Evolutionary conservation across 257 asterid genomes (phyloP).

Genomic region (Capsicum rhomboideum): DNA sequence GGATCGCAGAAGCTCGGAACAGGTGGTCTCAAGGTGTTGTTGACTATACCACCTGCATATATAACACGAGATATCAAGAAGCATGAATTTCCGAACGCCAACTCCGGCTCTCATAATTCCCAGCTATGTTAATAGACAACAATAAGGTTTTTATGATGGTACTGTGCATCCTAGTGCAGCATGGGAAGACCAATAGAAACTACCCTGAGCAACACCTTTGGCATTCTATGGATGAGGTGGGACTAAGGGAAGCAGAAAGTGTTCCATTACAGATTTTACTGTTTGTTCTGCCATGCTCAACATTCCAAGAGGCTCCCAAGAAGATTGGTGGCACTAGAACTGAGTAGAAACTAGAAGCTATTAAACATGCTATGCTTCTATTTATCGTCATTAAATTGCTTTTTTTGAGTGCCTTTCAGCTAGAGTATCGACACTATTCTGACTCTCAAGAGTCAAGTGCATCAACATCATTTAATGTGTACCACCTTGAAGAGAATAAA

Average conservation of each 20-base stretch:
- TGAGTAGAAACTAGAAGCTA: neutral
- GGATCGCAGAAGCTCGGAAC: conserved; percentile 72
- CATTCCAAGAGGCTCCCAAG: neutral
- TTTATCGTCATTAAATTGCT: neutral
- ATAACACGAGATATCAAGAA: neutral
- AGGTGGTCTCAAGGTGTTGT: conserved; percentile 71
- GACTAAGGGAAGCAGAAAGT: neutral
- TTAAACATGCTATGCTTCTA: neutral
- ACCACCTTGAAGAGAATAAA: neutral
- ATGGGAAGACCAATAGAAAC: neutral
- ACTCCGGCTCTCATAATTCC: neutral
- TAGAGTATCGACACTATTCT: neutral
- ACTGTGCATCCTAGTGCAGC: neutral
- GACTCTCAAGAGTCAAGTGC: neutral
- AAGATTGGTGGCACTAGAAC: neutral
- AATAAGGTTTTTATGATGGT: neutral
- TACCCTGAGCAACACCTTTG: neutral
- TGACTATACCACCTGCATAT: conserved; percentile 79
- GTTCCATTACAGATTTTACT: neutral
- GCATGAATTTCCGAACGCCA: neutral
- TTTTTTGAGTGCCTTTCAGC: neutral
- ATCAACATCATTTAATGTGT: neutral
- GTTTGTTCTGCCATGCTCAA: neutral
- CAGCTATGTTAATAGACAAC: neutral
- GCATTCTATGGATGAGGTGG: neutral